Evolutionary conservation across 306 rosid genomes (phyloP), one percentile per base, ranked within the genome.

Genomic region (Parietaria judaica): DNA sequence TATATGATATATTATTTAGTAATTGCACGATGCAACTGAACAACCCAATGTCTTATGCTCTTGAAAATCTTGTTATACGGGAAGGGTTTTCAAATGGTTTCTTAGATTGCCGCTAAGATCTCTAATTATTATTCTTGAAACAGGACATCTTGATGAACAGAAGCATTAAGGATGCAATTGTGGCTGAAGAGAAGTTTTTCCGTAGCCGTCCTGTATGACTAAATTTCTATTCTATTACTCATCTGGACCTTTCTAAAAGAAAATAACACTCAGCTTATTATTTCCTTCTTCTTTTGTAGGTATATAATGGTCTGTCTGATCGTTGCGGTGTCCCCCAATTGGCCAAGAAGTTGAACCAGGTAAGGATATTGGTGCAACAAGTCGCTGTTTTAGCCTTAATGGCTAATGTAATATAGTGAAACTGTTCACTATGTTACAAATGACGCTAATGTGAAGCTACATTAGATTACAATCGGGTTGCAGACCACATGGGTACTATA

Each of bases 281-380:
- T 74, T 58, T 57, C 23, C 14, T 76, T 39, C 14, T 76, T 39
- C 5, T 65, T 60, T n/a, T 60, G 41, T 61, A 94, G 99, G 94
- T 94, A 14, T 94, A 94, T 83, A 87, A 80, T 14, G 81, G 87
- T 63, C 84, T 94, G 54, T 90, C 90, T 58, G 99, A 88, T 71
- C 83, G 90, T 52, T 94, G 99, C 37, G 99, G 99, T 16, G 78
- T 94, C 75, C 99, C 99, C 63, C 99, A 84, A 62, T 81, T 94
- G 70, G 99, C 99, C 51, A 88, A 94, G 78, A 88, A 74, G 73
- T 83, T 94, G 84, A 94, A 94, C 77, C 95, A 94, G 97, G 99
- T 94, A 79, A 23, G 31, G 47, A 65, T 54, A 58, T 59, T 64
- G 68, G 60, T 52, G 61, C 57, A 61, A 31, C 58, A 4, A 17